Percentiles rank a stretch among this genome's conserved stretches.
Evolutionary conservation across 345 rosid species (phyloP).

Genomic region (Murraya paniculata): DNA sequence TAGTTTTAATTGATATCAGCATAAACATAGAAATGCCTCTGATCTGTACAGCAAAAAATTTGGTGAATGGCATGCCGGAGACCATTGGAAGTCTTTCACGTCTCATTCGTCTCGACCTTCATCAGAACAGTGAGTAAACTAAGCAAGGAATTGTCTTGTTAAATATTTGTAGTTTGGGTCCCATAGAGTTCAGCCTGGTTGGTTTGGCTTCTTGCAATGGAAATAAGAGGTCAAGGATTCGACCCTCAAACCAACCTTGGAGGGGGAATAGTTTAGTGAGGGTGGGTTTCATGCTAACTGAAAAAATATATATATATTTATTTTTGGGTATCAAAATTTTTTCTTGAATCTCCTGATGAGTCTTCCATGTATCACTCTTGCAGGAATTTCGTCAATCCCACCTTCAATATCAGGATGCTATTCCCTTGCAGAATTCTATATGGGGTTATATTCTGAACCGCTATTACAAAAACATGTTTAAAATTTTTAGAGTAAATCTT

Average conservation of each 20-base stretch:
- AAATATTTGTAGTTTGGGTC: neutral
- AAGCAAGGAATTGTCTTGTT: neutral
- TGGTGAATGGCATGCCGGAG: conserved; percentile 66
- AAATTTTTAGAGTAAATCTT: conserved; percentile 12
- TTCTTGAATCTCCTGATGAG: conserved; percentile 11
- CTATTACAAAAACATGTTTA: neutral
- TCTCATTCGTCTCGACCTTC: conserved; percentile 90
- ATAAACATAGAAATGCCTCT: conserved; percentile 6
- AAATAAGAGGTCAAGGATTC: neutral
- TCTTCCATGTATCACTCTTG: conserved; percentile 8
- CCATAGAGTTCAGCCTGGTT: neutral
- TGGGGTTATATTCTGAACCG: conserved; percentile 65
- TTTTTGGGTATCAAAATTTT: neutral
- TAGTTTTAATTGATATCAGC: neutral
- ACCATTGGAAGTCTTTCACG: conserved; percentile 69
- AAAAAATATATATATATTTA: no score
- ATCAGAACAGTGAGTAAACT: conserved; percentile 76
- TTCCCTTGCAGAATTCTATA: conserved; percentile 74
- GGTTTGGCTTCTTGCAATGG: neutral
- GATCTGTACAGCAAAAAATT: conserved; percentile 64
- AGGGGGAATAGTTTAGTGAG: neutral
- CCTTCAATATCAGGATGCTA: conserved; percentile 73
- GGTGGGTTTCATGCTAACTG: neutral
- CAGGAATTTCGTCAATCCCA: conserved; percentile 70
- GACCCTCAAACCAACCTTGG: neutral